Conservation (phyloP, 2,329 filamentous ascomycete species). For the Dactylellina cionopaga region DNA sequence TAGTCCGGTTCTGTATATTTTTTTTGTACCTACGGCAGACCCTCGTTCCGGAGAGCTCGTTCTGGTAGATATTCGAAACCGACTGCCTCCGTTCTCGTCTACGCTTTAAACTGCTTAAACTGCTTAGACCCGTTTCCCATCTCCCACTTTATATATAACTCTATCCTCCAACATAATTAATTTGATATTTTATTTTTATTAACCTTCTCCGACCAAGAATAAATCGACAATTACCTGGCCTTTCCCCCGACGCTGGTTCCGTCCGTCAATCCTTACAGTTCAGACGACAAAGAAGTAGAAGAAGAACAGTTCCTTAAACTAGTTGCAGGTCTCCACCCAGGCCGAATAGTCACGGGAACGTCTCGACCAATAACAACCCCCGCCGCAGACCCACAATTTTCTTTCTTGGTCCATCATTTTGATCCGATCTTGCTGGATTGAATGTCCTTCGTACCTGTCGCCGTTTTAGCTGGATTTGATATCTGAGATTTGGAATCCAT, state of each 20-base stretch:
- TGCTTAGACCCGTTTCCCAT: too few relatives aligned
- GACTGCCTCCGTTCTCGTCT: neutral
- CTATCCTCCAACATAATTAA: neutral
- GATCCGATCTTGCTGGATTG: constrained; percentile 8
- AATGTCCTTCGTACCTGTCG: too few relatives aligned
- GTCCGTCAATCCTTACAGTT: neutral
- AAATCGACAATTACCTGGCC: neutral
- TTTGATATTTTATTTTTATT: neutral
- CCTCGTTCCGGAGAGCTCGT: constrained; percentile 6
- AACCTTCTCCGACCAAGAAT: too few relatives aligned
- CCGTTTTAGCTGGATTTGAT: too few relatives aligned
- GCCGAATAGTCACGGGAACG: constrained; percentile 37
- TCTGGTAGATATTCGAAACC: neutral
- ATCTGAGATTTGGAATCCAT: too few relatives aligned
- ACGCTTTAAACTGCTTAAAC: constrained; percentile 29
- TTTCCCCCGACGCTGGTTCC: constrained; percentile 30
- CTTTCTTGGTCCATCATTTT: neutral
- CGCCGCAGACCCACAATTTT: neutral
- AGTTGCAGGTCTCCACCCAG: constrained; percentile 11
- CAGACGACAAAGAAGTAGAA: too few relatives aligned
- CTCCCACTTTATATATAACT: constrained; percentile 9
- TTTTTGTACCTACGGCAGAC: neutral
- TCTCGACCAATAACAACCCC: neutral
- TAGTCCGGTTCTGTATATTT: neutral
- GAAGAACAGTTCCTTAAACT: too few relatives aligned